A percentile compares a stretch with the other conserved stretches of the same genome.
These are phyloP conservation scores for Remersonia thermophila DNA, from an alignment of 2,329 filamentous ascomycete species.

Conservation along the genomic window DNA sequence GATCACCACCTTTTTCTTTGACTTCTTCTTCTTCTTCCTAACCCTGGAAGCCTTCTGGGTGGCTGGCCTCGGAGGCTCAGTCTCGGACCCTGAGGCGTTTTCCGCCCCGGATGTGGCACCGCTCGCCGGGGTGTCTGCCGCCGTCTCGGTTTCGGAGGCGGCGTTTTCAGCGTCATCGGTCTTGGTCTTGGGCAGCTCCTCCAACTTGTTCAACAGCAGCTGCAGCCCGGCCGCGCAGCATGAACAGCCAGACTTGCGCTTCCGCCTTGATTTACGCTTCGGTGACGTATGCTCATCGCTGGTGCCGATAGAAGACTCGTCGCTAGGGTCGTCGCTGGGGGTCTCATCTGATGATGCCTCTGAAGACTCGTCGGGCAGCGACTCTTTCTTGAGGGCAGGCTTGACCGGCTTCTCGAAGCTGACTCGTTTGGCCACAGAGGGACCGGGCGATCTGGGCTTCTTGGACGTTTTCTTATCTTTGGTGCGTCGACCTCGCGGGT, in stretches of 20 bases:
- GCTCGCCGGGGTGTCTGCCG: not conserved
- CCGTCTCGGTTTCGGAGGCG: not conserved
- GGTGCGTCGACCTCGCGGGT: constrained; percentile 26
- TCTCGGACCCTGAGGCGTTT: constrained; percentile 2
- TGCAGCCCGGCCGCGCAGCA: constrained; percentile 21
- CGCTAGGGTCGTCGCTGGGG: not conserved
- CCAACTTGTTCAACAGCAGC: constrained; percentile 17
- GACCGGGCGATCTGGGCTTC: not conserved
- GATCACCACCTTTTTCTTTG: not conserved
- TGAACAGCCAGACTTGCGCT: constrained; percentile 22
- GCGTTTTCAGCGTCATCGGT: not conserved
- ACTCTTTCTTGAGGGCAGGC: constrained; percentile 26
- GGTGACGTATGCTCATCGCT: constrained; percentile 1
- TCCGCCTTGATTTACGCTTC: constrained; percentile 1
- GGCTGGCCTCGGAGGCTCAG: not conserved
- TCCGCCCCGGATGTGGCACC: constrained; percentile 1
- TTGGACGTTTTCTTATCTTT: constrained; percentile 4
- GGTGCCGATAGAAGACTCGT: constrained; percentile 1
- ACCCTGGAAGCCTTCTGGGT: constrained; percentile 1
- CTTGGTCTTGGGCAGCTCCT: constrained; percentile 12
- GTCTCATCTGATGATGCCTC: constrained; percentile 3
- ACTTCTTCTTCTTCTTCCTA: constrained; percentile 1
- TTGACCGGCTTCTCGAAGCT: constrained; percentile 18
- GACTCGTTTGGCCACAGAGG: not conserved
- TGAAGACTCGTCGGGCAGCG: constrained; percentile 1